These are phyloP conservation scores for Cercospora sesami DNA, from an alignment of 2,329 filamentous ascomycete genomes.

Conservation along the genomic window DNA sequence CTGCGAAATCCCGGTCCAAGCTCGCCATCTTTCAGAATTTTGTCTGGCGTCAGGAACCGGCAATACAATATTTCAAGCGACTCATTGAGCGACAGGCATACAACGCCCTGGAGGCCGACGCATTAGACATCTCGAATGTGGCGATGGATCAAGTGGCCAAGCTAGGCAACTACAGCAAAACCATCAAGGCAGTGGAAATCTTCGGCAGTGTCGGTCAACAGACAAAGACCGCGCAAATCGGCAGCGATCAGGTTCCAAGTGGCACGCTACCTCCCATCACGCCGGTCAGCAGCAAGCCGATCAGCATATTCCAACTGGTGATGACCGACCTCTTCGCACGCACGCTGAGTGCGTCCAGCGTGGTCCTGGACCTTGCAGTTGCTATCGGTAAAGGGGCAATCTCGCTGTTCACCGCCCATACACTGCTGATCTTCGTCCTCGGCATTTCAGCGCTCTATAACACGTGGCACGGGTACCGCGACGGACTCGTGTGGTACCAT, in stretches of 20 bases:
- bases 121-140: conserved; percentile 71
- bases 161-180: conserved; percentile 70
- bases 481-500: conserved; percentile 77
- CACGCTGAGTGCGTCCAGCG: conserved; percentile 30
- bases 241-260: conserved; percentile 24
- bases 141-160: conserved; percentile 75
- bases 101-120: conserved; percentile 70
- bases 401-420: conserved; percentile 58
- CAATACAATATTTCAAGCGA: conserved; percentile 45
- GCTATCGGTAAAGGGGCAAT: conserved; percentile 35
- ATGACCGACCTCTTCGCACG: conserved; percentile 34
- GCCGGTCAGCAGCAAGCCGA: conserved; percentile 19
- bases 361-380: conserved; percentile 48
- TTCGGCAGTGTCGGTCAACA: conserved; percentile 74
- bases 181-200: conserved; percentile 74
- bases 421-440: conserved; percentile 69
- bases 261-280: conserved; percentile 17
- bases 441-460: conserved; percentile 71
- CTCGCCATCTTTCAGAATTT: conserved; percentile 83
- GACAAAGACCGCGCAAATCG: conserved; percentile 53
- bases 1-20: conserved; percentile 89
- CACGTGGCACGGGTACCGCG: conserved; percentile 70
- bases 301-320: conserved; percentile 34
- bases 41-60: conserved; percentile 69
- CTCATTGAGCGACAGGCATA: conserved; percentile 67